A percentile compares a stretch with the other conserved stretches of the same genome.
These are phyloP conservation scores for Cryptococcus maquisensis DNA, from an alignment of 1,284 basidiomycete genomes.

Conservation along the genomic window DNA sequence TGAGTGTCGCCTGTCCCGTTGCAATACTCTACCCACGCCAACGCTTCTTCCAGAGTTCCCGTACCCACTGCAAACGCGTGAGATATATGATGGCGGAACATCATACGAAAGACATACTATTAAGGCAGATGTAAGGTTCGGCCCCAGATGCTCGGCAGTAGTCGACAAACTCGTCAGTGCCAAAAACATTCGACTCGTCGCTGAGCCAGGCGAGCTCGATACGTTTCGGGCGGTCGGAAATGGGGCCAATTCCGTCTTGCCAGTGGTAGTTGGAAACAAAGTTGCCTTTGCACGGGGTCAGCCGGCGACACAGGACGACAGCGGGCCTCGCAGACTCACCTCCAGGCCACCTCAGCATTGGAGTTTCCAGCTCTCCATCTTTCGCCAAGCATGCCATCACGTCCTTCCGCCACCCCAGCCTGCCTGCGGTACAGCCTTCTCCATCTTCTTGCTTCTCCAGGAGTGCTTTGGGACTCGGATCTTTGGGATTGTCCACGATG, in stretches of 20 bases:
- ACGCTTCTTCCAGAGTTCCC: constrained; percentile 59
- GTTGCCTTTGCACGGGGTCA: constrained; percentile 31
- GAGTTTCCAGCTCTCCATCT: constrained; percentile 55
- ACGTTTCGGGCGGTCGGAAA: constrained; percentile 55
- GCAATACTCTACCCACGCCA: constrained; percentile 66
- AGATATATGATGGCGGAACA: background rate
- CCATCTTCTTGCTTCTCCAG: constrained; percentile 35
- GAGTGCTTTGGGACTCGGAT: constrained; percentile 40
- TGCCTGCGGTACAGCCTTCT: constrained; percentile 25
- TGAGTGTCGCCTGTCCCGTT: constrained; percentile 52
- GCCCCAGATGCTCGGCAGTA: constrained; percentile 36
- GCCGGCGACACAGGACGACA: background rate
- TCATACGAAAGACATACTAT: constrained; percentile 42
- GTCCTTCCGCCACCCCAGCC: constrained; percentile 57
- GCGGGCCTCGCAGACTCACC: constrained; percentile 50
- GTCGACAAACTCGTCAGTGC: constrained; percentile 56
- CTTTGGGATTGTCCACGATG: constrained; percentile 53
- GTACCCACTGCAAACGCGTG: constrained; percentile 53
- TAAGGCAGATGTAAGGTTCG: constrained; percentile 62
- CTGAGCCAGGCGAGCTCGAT: constrained; percentile 62
- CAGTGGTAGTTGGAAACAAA: constrained; percentile 61
- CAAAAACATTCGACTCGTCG: constrained; percentile 63
- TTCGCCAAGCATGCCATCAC: constrained; percentile 55
- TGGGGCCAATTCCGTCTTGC: constrained; percentile 63
- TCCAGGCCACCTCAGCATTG: constrained; percentile 61